Evolutionary conservation across 2,329 filamentous ascomycete species (phyloP).

Genomic region (Conoideocrella luteorostrata): DNA sequence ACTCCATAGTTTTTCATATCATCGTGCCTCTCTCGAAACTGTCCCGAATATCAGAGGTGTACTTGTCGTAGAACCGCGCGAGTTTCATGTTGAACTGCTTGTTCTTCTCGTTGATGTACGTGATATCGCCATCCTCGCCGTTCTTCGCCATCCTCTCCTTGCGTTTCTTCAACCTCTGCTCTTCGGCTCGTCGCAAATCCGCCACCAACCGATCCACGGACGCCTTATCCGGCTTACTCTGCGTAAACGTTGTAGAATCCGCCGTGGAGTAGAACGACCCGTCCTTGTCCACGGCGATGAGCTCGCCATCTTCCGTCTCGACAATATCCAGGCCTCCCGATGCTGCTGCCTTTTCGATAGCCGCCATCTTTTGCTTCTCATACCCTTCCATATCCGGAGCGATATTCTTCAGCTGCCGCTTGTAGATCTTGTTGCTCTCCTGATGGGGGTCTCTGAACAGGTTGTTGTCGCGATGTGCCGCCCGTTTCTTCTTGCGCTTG

Average conservation of each 20-base stretch:
- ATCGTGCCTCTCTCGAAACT: slow-evolving; percentile 97
- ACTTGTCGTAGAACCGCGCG: slow-evolving; percentile 94
- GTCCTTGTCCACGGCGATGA: slow-evolving; percentile 88
- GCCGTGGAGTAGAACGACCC: slow-evolving; percentile 87
- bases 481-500: slow-evolving; percentile 79
- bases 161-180: slow-evolving; percentile 77
- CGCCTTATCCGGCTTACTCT: slow-evolving; percentile 81
- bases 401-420: slow-evolving; percentile 76
- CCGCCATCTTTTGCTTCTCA: slow-evolving; percentile 75
- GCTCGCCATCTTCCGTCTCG: slow-evolving; percentile 89
- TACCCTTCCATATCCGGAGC: slow-evolving; percentile 77
- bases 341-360: slow-evolving; percentile 77
- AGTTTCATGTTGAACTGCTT: slow-evolving; percentile 99
- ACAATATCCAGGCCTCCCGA: slow-evolving; percentile 85
- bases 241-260: slow-evolving; percentile 71
- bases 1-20: too few species aligned
- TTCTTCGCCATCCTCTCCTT: slow-evolving; percentile 69
- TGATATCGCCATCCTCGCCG: slow-evolving; percentile 85
- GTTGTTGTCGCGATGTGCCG: slow-evolving; percentile 72
- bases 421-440: slow-evolving; percentile 89
- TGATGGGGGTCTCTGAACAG: slow-evolving; percentile 85
- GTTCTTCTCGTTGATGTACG: slow-evolving; percentile 99
- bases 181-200: slow-evolving; percentile 84
- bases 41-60: slow-evolving; percentile 92
- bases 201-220: slow-evolving; percentile 82